These are phyloP conservation scores for Fraxinus platypoda DNA, from an alignment of 305 asterid genomes.

Conservation along the genomic window DNA sequence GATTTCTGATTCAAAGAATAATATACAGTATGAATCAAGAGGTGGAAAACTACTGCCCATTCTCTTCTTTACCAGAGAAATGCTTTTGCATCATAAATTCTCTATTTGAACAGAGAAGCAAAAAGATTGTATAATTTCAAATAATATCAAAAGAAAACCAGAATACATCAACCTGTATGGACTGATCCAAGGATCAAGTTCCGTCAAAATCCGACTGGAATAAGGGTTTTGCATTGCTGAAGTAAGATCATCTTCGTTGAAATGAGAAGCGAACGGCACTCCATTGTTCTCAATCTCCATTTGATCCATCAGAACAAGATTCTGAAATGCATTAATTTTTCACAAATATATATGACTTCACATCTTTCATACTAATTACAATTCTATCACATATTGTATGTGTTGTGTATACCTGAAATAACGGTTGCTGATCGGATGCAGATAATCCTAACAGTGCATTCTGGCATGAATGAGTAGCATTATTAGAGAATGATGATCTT, in stretches of 20 bases:
- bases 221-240: neutral
- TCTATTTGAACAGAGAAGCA: neutral
- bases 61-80: neutral
- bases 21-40: neutral
- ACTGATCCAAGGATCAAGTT: neutral
- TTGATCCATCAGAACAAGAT: conserved; percentile 16
- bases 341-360: neutral
- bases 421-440: conserved; percentile 15
- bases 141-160: neutral
- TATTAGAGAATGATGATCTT: neutral
- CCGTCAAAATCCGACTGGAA: neutral
- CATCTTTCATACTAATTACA: neutral
- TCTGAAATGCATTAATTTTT: neutral
- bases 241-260: neutral
- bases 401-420: conserved; percentile 22
- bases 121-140: neutral
- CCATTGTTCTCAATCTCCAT: conserved; percentile 21
- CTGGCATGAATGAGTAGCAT: conserved; percentile 23
- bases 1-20: neutral
- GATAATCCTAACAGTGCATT: conserved; percentile 18
- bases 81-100: neutral
- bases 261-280: neutral
- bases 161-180: neutral
- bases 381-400: neutral
- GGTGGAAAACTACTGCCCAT: neutral